These are phyloP conservation scores for Brassica carinata DNA, from an alignment of 345 rosid species.

Conservation along the genomic window DNA sequence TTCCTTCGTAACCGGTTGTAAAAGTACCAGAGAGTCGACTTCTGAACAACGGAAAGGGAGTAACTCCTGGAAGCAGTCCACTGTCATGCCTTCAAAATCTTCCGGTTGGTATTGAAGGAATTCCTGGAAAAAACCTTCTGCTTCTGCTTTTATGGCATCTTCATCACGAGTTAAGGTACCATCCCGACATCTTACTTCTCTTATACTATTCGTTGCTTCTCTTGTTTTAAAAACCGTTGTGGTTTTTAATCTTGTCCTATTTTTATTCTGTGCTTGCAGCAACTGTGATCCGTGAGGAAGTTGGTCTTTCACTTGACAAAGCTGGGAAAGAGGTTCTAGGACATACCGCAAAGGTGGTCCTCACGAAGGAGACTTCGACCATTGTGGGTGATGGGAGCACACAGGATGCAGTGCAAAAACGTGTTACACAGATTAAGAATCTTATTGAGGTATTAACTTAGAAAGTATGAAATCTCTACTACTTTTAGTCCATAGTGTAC, in stretches of 20 bases:
- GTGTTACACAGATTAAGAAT: constrained; percentile 85
- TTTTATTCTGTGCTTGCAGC: constrained; percentile 44
- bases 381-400: constrained; percentile 98
- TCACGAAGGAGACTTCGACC: constrained; percentile 86
- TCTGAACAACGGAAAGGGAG: too few relatives aligned
- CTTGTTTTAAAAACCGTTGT: too few relatives aligned
- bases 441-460: constrained; percentile 67
- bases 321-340: constrained; percentile 89
- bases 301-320: constrained; percentile 93
- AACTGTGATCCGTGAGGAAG: constrained; percentile 89
- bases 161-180: too few relatives aligned
- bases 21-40: too few relatives aligned
- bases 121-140: too few relatives aligned
- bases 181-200: too few relatives aligned
- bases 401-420: constrained; percentile 86
- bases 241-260: neutral
- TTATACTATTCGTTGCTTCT: too few relatives aligned
- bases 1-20: too few relatives aligned
- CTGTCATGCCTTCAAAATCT: too few relatives aligned
- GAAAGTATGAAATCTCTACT: neutral
- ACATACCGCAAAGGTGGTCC: constrained; percentile 84
- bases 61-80: too few relatives aligned
- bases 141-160: too few relatives aligned
- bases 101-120: too few relatives aligned
- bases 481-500: neutral